phyloP scores from a whole-genome alignment of 1,284 basidiomycete species.

The Malassezia sympodialis region DNA sequence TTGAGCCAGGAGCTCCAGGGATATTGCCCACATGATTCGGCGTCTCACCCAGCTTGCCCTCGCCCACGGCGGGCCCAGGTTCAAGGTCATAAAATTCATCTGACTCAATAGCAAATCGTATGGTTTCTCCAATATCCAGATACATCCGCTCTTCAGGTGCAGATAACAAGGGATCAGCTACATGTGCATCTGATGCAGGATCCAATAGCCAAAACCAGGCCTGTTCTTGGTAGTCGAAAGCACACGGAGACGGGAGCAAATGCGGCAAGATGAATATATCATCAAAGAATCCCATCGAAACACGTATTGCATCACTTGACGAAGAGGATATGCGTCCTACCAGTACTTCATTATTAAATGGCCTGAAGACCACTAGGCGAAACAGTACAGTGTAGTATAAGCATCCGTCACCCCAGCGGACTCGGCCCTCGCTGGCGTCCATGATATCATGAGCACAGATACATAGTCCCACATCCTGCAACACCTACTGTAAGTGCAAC shows the following conservation, averaged over 20 bases:
- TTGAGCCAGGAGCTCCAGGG: slow-evolving; percentile 61
- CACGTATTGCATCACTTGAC: slow-evolving; percentile 39
- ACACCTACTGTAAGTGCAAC: slow-evolving; percentile 52
- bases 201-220: slow-evolving; percentile 50
- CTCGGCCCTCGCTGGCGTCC: slow-evolving; percentile 76
- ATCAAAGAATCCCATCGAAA: slow-evolving; percentile 84
- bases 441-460: slow-evolving; percentile 78
- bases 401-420: slow-evolving; percentile 86
- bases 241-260: slow-evolving; percentile 62
- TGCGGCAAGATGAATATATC: slow-evolving; percentile 69
- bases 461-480: slow-evolving; percentile 84
- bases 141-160: slow-evolving; percentile 63
- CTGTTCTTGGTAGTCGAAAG: slow-evolving; percentile 55
- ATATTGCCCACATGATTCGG: slow-evolving; percentile 23
- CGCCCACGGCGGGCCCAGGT: slow-evolving; percentile 58
- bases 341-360: slow-evolving; percentile 79
- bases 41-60: slow-evolving; percentile 23
- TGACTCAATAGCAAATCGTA: slow-evolving; percentile 76
- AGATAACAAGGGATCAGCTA: slow-evolving; percentile 23
- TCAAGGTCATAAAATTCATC: slow-evolving; percentile 85
- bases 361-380: slow-evolving; percentile 78
- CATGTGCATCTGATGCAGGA: slow-evolving; percentile 35
- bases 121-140: slow-evolving; percentile 67
- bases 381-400: slow-evolving; percentile 93
- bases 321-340: slow-evolving; percentile 66